phyloP scores from a whole-genome alignment of 306 rosid species.

The Canavalia ensiformis region DNA sequence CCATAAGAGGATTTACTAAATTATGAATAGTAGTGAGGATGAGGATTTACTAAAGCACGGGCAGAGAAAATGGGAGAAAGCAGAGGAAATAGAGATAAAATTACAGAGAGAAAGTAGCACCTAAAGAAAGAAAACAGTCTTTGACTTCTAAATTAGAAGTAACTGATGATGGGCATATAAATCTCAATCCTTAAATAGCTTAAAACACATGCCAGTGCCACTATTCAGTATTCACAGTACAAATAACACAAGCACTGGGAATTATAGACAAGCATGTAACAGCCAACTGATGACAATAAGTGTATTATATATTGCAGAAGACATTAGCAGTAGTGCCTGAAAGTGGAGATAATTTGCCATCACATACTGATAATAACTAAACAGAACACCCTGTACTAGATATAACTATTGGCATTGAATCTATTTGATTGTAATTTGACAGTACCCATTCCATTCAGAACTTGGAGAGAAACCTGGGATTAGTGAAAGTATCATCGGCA shows the following conservation, averaged over 20 bases:
- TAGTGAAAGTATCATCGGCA: constrained; percentile 68
- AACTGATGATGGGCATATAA: constrained; percentile 19
- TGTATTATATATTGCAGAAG: constrained; percentile 4
- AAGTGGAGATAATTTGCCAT: constrained; percentile 29
- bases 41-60: not conserved
- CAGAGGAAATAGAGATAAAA: not conserved
- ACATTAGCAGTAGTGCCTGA: too few species aligned
- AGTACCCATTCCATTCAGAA: constrained; percentile 86
- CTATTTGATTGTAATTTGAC: too few species aligned
- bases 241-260: not conserved
- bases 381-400: too few species aligned
- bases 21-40: constrained; percentile 8
- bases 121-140: not conserved
- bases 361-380: constrained; percentile 3
- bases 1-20: constrained; percentile 22
- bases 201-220: not conserved
- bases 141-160: not conserved
- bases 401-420: constrained; percentile 24
- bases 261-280: constrained; percentile 1
- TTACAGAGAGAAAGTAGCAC: not conserved
- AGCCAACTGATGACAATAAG: not conserved
- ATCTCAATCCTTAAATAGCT: constrained; percentile 10
- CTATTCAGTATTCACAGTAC: constrained; percentile 12
- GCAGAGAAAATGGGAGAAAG: not conserved
- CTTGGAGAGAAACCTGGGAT: constrained; percentile 65